Base-by-base conservation (phyloP, 2,329 filamentous ascomycete species). In the Fusarium subglutinans region DNA sequence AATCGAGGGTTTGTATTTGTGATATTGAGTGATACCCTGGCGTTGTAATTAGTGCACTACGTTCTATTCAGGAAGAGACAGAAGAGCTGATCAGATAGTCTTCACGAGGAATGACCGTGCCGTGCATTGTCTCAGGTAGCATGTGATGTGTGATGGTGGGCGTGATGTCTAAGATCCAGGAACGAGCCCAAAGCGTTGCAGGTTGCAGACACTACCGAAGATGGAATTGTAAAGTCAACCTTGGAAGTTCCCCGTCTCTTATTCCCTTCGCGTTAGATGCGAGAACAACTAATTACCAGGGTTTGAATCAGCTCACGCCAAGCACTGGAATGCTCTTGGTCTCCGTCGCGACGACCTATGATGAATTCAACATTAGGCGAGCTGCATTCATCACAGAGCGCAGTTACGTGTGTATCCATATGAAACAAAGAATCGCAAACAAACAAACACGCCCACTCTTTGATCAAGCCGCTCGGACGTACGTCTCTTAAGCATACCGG, bases 301-400 rank as follows among this genome's bases (percentile, higher is more conserved):
- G n/a, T 35, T 28, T 12, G 9, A n/a, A 66, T 22, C 50, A 28
- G 62, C 26, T 41, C 12, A 47, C 50, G 43, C 30, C 30, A 48
- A 43, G 37, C 17, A 48, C 48, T 14, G 35, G 14, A 54, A 68
- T 68, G 41, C n/a, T 45, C 15, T 37, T 12, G 22, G 4, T 48
- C 28, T 24, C 40, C 51, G 41, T 37, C 22, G 14, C 26, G 43
- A 68, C 30, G 10, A 26, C 33, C 20, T 17, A 6, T 58, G n/a
- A 62, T n/a, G 54, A 38, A 33, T 18, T 28, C 60, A 59, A 41
- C n/a, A 45, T 38, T 71, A 74, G 70, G 61, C 70, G 70, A 63
- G 56, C 56, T 63, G 70, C 70, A 63, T 74, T 50, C 35, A 48
- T 71, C 43, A 48, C 51, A 71, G n/a, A 18, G 22, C 14, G 28